A percentile compares a stretch with the other conserved stretches of the same genome.
phyloP scores from a whole-genome alignment of 495 filamentous ascomycete species.

The Lasiosphaeria ovina region DNA sequence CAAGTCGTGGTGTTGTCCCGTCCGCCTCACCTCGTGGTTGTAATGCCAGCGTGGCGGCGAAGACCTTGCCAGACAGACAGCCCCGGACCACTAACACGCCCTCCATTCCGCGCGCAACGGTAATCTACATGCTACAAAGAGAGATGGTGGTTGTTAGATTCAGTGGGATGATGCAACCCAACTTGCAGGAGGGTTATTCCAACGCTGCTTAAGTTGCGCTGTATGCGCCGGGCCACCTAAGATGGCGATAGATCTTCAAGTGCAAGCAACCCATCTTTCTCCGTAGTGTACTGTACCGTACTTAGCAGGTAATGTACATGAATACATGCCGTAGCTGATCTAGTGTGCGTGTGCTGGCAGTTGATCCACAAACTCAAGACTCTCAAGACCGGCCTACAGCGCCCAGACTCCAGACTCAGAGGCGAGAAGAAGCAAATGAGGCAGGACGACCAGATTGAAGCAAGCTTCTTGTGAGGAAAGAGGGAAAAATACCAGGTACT shows the following conservation, averaged over 20 bases:
- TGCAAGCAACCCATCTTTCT: no score
- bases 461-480: background rate
- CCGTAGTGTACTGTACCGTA: no score
- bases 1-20: background rate
- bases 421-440: no score
- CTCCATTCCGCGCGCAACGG: no score
- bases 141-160: background rate
- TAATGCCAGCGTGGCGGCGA: constrained; percentile 9
- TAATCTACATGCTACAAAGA: no score
- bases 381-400: background rate
- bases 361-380: constrained; percentile 3
- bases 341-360: constrained; percentile 4
- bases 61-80: constrained; percentile 11
- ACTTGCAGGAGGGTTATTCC: background rate
- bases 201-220: background rate
- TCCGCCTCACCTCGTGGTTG: background rate
- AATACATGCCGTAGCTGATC: no score
- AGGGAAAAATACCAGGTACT: background rate
- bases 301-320: no score
- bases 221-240: background rate
- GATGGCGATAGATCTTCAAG: background rate
- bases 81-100: background rate
- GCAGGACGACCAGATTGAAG: no score
- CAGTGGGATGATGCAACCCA: constrained; percentile 15
- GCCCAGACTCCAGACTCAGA: background rate